Base-by-base conservation (phyloP, 2,329 filamentous ascomycete genomes). In the Cryphonectria japonica region DNA sequence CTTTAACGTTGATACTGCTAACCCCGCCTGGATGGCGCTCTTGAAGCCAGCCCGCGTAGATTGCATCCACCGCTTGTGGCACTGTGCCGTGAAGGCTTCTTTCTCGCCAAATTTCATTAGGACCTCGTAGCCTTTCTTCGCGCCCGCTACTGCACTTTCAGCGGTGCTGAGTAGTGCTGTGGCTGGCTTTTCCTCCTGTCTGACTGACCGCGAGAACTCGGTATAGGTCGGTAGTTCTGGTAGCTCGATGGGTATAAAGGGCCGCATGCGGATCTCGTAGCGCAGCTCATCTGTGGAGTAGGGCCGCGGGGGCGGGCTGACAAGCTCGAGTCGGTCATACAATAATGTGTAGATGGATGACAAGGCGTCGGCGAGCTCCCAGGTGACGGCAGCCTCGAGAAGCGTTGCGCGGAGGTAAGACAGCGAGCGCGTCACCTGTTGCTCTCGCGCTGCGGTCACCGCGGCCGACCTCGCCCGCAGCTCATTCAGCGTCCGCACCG, bases 241-340 rank as follows among this genome's bases (percentile, higher is more conserved):
- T 1, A 93, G 84, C 13, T 87, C 86, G 69, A 97, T 87, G 9
- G 83, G 79, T 0, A 91, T 84, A 77, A 97, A 97, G 0, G 94
- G 93, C 76, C 92, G 93, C 93, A 97, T 96, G 71, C 95, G 92
- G 13, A 97, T 82, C 75, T 96, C 92, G 79, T 96, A 95, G 16
- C 93, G 89, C 5, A 94, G 82, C 43, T 85, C 81, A 70, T 92
- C 87, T 22, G 87, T 88, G 70, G 90, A 88, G 78, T 94, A 97
- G 0, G 91, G 90, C 1, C 88, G 83, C 0, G 80, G 79, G 6
- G 85, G 87, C 0, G 81, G 70, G 66, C 83, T 81, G 75, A 94
- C 75, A 72, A 90, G 77, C 37, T 79, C 76, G 8, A 92, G 83
- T 11, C 92, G 90, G 57, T 72, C 71, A 39, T 84, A 79, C 1